Evolutionary conservation across 805 yeast genomes (phyloP), one percentile per base, ranked within the genome.

Genomic region (Wickerhamiella vanderwaltii): DNA sequence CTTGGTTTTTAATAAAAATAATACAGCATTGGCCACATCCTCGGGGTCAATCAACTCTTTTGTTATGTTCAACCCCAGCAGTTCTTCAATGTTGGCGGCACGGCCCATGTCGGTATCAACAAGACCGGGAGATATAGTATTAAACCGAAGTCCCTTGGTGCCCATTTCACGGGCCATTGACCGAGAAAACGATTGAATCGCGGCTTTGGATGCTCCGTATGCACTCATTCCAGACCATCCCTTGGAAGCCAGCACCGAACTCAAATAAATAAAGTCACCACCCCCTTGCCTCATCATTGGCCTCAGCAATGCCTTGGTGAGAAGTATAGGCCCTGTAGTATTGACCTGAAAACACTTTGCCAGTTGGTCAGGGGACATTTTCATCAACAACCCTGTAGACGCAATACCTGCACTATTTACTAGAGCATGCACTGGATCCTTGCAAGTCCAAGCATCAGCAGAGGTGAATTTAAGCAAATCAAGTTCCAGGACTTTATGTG

Each of bases 151-250:
- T 7, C 65, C 64, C 26, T 61, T 57, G 0, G 73, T 58, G 11
- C 67, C 68, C 45, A 79, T 53, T 49, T 84, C 95, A 1, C 57
- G 50, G 0, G 87, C 79, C 25, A 81, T 54, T 0, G 77, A 57
- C 34, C 64, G 59, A 0, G 85, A 71, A 50, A 83, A 74, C 3
- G 79, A 79, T 36, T 71, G 59, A 3, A 84, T 52, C 0, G 85
- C 94, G 0, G 79, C 76, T 53, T 84, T 84, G 41, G 79, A 64
- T 0, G 86, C 81, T 0, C 79, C 62, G 50, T 84, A 84, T 0
- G 77, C 77, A 0, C 74, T 47, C 0, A 85, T 68, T 1, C 93
- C 93, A 3, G 53, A 36, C 9, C 39, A 22, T 3, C 70, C 67
- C 6, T 49, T 44, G 12, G 39, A 20, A 1, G 67, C 70, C 17